Evolutionary conservation across 768 basidiomycete genomes (phyloP).

Genomic region (Auricularia auricula-judae): DNA sequence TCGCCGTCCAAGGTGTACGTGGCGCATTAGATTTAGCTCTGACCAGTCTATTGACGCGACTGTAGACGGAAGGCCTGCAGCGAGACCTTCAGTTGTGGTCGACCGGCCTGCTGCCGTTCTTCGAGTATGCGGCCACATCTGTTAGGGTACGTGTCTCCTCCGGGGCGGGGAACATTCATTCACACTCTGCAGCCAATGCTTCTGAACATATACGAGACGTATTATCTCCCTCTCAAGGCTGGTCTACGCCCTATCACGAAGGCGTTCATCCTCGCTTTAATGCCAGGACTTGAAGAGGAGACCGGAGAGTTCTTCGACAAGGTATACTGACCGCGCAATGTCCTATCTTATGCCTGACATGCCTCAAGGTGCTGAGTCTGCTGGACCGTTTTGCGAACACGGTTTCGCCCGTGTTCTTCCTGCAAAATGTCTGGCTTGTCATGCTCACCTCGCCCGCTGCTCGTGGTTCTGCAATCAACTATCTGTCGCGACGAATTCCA

Average conservation of each 20-base stretch:
- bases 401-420: constrained; percentile 80
- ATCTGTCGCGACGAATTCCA: constrained; percentile 72
- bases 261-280: constrained; percentile 82
- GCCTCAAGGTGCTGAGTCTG: constrained; percentile 56
- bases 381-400: constrained; percentile 76
- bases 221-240: constrained; percentile 79
- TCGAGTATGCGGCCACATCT: constrained; percentile 98
- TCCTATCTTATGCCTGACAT: constrained; percentile 1
- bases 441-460: constrained; percentile 84
- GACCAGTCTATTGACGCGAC: neutral
- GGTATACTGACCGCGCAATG: constrained; percentile 16
- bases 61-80: constrained; percentile 73
- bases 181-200: constrained; percentile 55
- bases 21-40: neutral
- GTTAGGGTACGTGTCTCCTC: constrained; percentile 55
- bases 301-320: constrained; percentile 96
- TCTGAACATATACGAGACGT: constrained; percentile 82
- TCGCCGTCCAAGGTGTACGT: constrained; percentile 82
- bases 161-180: neutral
- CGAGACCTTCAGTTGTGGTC: constrained; percentile 90
- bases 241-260: constrained; percentile 85
- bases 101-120: constrained; percentile 94
- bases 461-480: constrained; percentile 79
- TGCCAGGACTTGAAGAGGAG: constrained; percentile 95
- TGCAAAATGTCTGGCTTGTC: constrained; percentile 90